Evolutionary conservation across 208 protist genomes (phyloP), one percentile per base, ranked within the genome.

Genomic region (Crithidia bombi): DNA sequence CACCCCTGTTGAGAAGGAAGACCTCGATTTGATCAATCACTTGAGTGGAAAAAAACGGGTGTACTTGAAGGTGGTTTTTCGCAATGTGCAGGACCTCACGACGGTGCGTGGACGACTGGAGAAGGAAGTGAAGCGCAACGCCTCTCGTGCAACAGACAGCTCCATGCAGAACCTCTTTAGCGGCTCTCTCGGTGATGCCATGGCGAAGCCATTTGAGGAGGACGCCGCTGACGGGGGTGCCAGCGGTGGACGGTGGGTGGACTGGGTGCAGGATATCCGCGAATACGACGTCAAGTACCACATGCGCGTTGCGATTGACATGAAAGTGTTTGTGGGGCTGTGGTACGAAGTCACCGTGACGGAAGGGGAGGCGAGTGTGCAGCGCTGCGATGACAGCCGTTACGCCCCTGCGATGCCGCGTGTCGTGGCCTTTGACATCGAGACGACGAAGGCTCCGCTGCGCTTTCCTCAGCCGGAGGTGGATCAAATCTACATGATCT

Each of bases 401-500:
- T 97, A 95, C 70, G 82, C 88, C n/a, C 93, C 96, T 9, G 89
- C 97, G 3, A 93, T 98, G 82, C 96, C 96, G 9, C 79, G 81
- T 3, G 84, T 98, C 2, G 90, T 91, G 32, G 97, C 98, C 1
- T 99, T 99, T 66, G 99, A 99, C 92, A 99, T 99, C 73, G 99
- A 99, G 75, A 99, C 96, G 7, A 99, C 98, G 1, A 99, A 99
- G 75, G 81, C 92, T 5, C 99, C 98, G 32, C 83, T 99, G 44
- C 99, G 98, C 74, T 99, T 99, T 79, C 99, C 99, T 26, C 98
- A 99, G 65, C 91, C 94, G 12, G 78, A 97, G 51, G 86, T 91
- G 15, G 99, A 99, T 87, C 81, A 94, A 65, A 98, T 99, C 41
- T 99, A 99, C 89, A 99, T 99, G 98, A 99, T 99, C 59, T 99